phyloP scores from a whole-genome alignment of 116 monocot species.

The Zostera marina region DNA sequence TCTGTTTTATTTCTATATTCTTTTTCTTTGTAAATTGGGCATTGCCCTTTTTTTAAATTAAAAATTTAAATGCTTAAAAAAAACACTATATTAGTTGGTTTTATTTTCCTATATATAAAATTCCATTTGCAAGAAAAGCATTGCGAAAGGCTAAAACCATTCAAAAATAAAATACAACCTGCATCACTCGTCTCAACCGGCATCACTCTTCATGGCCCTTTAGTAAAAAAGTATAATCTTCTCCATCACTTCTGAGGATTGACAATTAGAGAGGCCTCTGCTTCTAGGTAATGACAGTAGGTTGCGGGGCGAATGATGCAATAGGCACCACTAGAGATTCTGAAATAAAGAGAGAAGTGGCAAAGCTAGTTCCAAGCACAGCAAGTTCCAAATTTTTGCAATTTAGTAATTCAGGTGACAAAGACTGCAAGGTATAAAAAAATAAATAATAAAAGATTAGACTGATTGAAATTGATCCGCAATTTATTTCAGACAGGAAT shows the following conservation, averaged over 20 bases:
- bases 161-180: conserved; percentile 23
- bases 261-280: conserved; percentile 88
- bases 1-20: no score
- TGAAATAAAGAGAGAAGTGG: conserved; percentile 14
- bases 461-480: no score
- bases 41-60: no score
- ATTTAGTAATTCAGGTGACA: conserved; percentile 81
- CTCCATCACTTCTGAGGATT: conserved; percentile 87
- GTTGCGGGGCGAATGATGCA: conserved; percentile 76
- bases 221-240: conserved; percentile 88
- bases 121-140: no score
- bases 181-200: conserved; percentile 99
- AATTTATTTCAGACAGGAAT: background rate
- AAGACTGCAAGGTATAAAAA: conserved; percentile 40
- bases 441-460: background rate
- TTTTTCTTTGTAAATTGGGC: no score
- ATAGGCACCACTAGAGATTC: conserved; percentile 81
- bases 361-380: conserved; percentile 72
- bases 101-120: no score
- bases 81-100: no score
- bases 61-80: no score
- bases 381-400: conserved; percentile 94
- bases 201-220: conserved; percentile 99
- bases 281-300: conserved; percentile 87
- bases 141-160: no score